These are phyloP conservation scores for Leccinum pachyderme DNA, from an alignment of 1,284 basidiomycete genomes.

Conservation along the genomic window DNA sequence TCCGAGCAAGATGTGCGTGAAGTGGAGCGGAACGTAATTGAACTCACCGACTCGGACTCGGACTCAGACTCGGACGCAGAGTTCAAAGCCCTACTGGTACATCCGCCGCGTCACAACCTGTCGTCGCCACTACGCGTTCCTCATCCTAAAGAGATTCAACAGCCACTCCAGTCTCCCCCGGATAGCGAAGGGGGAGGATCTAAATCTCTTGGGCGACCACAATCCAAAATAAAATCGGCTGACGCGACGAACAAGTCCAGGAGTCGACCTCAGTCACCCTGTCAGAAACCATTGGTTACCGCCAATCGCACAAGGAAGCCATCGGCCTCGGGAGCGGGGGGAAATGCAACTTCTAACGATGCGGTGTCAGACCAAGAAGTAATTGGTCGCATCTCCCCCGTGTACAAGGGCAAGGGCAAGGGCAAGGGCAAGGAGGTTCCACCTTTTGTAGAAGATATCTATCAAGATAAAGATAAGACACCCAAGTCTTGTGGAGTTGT, in stretches of 20 bases:
- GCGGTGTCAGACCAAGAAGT: conserved; percentile 1
- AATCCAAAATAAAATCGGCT: conserved; percentile 3
- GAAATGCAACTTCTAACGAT: neutral
- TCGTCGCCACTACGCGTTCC: conserved; percentile 9
- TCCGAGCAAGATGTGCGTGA: conserved; percentile 14
- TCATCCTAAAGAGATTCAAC: conserved; percentile 2
- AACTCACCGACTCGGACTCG: conserved; percentile 35
- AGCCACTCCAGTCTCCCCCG: conserved; percentile 18
- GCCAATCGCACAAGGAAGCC: conserved; percentile 5
- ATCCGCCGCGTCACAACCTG: conserved; percentile 20
- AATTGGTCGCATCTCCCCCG: neutral
- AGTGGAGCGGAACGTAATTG: conserved; percentile 33
- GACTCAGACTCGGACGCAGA: conserved; percentile 11
- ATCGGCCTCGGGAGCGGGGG: conserved; percentile 2
- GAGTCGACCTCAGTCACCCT: conserved; percentile 4
- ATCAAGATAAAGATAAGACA: conserved; percentile 13
- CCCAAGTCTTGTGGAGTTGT: conserved; percentile 10
- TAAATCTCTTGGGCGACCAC: conserved; percentile 8
- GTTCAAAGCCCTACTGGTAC: conserved; percentile 27
- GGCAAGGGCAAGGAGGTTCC: conserved; percentile 20
- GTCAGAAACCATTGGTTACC: conserved; percentile 12
- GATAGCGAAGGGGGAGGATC: conserved; percentile 17
- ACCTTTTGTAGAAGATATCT: neutral
- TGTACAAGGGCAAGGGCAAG: conserved; percentile 22
- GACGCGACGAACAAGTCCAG: conserved; percentile 2